Evolutionary conservation across 495 filamentous ascomycete species (phyloP).

Genomic region (Aspergillus conjunctus): DNA sequence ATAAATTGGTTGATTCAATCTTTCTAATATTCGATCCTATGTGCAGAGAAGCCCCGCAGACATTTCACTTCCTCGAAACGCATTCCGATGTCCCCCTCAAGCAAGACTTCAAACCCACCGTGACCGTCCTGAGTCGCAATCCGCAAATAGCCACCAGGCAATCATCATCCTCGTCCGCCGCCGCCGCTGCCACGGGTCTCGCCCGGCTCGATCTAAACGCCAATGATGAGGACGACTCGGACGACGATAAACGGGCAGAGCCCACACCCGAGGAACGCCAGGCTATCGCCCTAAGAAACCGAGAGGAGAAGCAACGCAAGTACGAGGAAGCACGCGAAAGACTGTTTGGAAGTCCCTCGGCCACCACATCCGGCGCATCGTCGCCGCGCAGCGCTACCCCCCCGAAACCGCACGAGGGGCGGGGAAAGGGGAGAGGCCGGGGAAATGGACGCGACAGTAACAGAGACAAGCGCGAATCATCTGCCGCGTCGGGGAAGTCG

Average conservation of each 20-base stretch:
- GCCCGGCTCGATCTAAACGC: constrained; percentile 52
- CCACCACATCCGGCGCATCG: constrained; percentile 52
- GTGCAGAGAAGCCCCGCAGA: constrained; percentile 61
- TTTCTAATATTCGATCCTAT: background rate
- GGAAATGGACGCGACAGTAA: constrained; percentile 38
- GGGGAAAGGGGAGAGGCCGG: constrained; percentile 44
- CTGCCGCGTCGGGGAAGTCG: constrained; percentile 44
- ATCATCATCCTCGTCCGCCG: constrained; percentile 32
- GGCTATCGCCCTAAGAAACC: constrained; percentile 69
- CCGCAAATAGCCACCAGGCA: constrained; percentile 54
- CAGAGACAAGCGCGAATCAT: constrained; percentile 50
- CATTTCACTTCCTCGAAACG: constrained; percentile 71
- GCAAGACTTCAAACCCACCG: constrained; percentile 77
- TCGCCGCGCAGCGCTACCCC: constrained; percentile 65
- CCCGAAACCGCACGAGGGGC: constrained; percentile 50
- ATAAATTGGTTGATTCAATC: too few species aligned
- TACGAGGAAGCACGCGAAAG: constrained; percentile 84
- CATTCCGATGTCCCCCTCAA: constrained; percentile 68
- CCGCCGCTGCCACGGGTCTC: constrained; percentile 61
- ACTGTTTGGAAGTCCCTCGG: constrained; percentile 69
- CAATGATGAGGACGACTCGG: constrained; percentile 69
- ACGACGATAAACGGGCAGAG: constrained; percentile 62
- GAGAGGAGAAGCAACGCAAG: constrained; percentile 83
- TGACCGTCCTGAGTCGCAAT: constrained; percentile 83
- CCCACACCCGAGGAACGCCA: constrained; percentile 72